A percentile compares a stretch with the other conserved stretches of the same genome.
Conservation (phyloP, 768 basidiomycete genomes). For the Kondoa malvinella region DNA sequence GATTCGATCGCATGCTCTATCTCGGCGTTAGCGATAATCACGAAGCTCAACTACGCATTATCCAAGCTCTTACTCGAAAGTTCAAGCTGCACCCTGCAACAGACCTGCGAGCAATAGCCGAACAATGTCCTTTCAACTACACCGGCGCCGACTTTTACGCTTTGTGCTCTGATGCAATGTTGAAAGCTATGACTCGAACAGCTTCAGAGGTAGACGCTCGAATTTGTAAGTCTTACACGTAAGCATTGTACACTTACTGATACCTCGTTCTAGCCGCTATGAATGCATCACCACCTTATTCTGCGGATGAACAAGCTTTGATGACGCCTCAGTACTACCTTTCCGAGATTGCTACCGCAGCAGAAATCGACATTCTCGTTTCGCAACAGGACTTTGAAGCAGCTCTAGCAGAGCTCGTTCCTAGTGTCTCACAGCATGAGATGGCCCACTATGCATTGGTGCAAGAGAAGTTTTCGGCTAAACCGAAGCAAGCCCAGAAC, state of each 20-base stretch:
- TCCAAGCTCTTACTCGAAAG: conserved; percentile 78
- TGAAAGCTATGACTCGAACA: conserved; percentile 81
- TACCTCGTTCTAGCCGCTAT: conserved; percentile 25
- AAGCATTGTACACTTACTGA: neutral
- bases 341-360: conserved; percentile 53
- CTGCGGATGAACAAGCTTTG: conserved; percentile 39
- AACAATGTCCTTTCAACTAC: conserved; percentile 72
- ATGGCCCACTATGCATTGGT: conserved; percentile 66
- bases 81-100: conserved; percentile 61
- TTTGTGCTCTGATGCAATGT: conserved; percentile 84
- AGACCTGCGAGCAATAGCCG: conserved; percentile 47
- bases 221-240: conserved; percentile 40
- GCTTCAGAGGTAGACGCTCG: conserved; percentile 59
- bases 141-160: conserved; percentile 99
- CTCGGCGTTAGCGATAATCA: conserved; percentile 79
- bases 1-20: conserved; percentile 94
- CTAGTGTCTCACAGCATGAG: conserved; percentile 48
- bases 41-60: conserved; percentile 64
- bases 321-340: conserved; percentile 82
- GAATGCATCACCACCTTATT: conserved; percentile 38
- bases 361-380: conserved; percentile 62
- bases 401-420: conserved; percentile 44
- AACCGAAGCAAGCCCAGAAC: conserved; percentile 10
- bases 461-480: conserved; percentile 48
- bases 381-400: conserved; percentile 53